These are phyloP conservation scores for Lecanicillium sp. DNA, from an alignment of 2,329 filamentous ascomycete genomes.

Conservation along the genomic window DNA sequence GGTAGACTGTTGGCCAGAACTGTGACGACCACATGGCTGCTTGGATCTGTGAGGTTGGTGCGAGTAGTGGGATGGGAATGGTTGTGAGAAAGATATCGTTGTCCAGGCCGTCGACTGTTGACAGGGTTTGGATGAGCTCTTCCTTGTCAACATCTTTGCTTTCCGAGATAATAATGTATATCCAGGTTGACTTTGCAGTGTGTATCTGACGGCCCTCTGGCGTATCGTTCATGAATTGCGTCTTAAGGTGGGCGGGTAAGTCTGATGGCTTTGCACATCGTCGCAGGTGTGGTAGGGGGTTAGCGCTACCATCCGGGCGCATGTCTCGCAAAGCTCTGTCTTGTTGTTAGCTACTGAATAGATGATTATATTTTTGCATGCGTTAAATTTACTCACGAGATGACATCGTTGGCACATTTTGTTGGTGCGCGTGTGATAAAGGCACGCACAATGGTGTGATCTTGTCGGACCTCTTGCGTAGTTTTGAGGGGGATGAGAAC, in stretches of 20 bases:
- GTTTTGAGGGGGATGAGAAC: slow-evolving; percentile 58
- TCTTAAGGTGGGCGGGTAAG: slow-evolving; percentile 58
- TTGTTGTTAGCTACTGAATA: slow-evolving; percentile 11
- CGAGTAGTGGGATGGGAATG: slow-evolving; percentile 62
- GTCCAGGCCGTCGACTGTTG: slow-evolving; percentile 41
- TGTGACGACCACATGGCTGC: slow-evolving; percentile 65
- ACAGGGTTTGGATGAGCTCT: slow-evolving; percentile 41
- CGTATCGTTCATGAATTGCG: slow-evolving; percentile 52
- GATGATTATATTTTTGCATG: neutral
- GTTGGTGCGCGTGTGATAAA: slow-evolving; percentile 67
- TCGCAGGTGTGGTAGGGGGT: slow-evolving; percentile 63
- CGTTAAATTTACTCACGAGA: slow-evolving; percentile 49
- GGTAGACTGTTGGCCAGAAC: slow-evolving; percentile 81
- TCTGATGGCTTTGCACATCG: slow-evolving; percentile 66
- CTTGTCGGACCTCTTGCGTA: slow-evolving; percentile 53
- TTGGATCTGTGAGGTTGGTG: slow-evolving; percentile 69
- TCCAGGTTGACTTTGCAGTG: slow-evolving; percentile 52
- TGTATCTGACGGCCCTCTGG: slow-evolving; percentile 47
- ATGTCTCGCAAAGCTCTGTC: slow-evolving; percentile 47
- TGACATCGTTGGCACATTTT: slow-evolving; percentile 62
- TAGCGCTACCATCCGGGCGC: slow-evolving; percentile 52
- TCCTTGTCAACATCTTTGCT: slow-evolving; percentile 43
- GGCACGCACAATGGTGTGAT: slow-evolving; percentile 51
- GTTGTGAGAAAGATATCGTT: slow-evolving; percentile 50
- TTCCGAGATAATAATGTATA: slow-evolving; percentile 50